Evolutionary conservation across 345 rosid species (phyloP), one percentile per base, ranked within the genome.

Genomic region (Eutrema japonicum): DNA sequence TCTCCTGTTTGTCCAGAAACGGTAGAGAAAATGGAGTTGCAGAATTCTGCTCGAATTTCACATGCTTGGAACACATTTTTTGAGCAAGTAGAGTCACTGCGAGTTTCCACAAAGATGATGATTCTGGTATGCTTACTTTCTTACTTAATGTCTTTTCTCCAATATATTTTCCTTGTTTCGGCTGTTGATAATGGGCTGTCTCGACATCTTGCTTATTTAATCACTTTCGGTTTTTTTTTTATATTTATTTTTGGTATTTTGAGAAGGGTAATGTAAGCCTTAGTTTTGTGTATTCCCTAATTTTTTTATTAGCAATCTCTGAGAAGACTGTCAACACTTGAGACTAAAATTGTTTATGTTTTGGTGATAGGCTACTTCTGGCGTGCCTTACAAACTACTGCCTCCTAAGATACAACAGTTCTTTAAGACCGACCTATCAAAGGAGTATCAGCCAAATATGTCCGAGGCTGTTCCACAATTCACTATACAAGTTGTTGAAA

Each of bases 341-440:
- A 76, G 61, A 48, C 75, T 58, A 60, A 70, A 47, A 37, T 62
- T 55, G 45, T 54, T 62, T 36, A 30, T 62, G 68, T 2, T 74
- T 32, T 82, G 57, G 40, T 49, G 68, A 64, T 86, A 95, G 97
- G 97, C 97, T 78, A 92, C 97, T 78, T 95, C 99, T 67, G 89
- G 83, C 72, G 71, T 85, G 75, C 89, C 96, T 64, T 70, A 51
- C 76, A 46, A 52, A 18, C 84, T 62, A 57, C 88, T 95, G 42
- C 99, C 99, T 30, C 52, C 30, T 64, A 80, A 56, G 73, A 69
- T 95, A 74, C 85, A 74, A 85, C 84, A 88, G 64, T 90, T 92
- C 74, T 95, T 95, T 72, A 79, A 81, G 85, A 77, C 84, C 65
- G 84, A 82, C 71, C 55, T 71, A 54, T 85, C 85, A 68, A 77